Conservation (phyloP, 2,329 filamentous ascomycete species). For the Annulohypoxylon truncatum region DNA sequence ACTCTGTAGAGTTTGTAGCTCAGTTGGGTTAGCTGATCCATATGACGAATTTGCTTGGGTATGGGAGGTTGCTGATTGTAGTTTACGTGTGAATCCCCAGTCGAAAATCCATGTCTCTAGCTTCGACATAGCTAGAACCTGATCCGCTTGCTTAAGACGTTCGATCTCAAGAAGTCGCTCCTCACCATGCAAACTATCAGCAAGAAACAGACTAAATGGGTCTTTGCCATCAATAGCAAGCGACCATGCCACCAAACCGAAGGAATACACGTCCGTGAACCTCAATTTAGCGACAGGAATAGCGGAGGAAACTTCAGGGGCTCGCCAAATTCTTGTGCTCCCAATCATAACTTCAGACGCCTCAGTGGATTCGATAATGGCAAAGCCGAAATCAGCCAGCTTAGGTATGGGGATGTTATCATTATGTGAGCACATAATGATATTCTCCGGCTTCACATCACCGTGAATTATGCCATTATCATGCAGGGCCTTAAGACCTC, state of each 20-base stretch:
- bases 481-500: not conserved
- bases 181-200: not conserved
- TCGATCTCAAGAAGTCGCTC: not conserved
- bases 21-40: not conserved
- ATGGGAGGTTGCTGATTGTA: not conserved
- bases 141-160: not conserved
- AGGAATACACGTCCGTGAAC: not conserved
- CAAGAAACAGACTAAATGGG: not conserved
- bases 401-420: not conserved
- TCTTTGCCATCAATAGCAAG: constrained; percentile 2
- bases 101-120: not conserved
- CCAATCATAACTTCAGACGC: not conserved
- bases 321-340: not conserved
- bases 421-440: not conserved
- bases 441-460: constrained; percentile 1
- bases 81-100: not conserved
- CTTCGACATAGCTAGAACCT: constrained; percentile 7
- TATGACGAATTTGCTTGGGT: not conserved
- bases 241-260: not conserved
- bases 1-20: not conserved
- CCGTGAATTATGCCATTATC: not conserved
- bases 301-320: not conserved
- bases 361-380: not conserved
- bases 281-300: not conserved
- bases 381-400: constrained; percentile 2